Base-by-base conservation (phyloP, 176 grass and related monocot genomes). In the Coix lacrymajobi region DNA sequence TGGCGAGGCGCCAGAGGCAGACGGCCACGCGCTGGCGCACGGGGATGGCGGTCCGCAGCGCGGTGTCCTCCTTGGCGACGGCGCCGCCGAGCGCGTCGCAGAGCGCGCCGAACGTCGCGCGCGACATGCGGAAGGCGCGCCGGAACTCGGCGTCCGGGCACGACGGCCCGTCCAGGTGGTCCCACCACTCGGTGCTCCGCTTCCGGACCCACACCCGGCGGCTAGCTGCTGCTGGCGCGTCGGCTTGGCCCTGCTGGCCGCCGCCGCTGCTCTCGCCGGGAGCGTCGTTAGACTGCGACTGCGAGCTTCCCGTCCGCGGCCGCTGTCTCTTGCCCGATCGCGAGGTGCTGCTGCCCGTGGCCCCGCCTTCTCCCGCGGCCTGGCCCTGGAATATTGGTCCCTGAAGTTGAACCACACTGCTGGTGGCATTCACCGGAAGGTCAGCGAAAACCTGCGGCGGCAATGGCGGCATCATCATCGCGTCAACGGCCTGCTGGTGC, bases 1-100 rank as follows among this genome's bases (percentile, higher is more conserved):
- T 97, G 63, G 94, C 91, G 20, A 97, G 86, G 38, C 94, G 91
- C 87, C 87, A 91, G 31, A 97, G 25, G 89, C 91, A 93, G 28
- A 89, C 89, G 11, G 89, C 94, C 8, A 97, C 86, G 17, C 91
- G 91, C 76, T 85, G 84, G 5, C 79, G 86, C 52, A 91, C 94
- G 0, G 91, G 89, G 71, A 97, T 86, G 52, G 94, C 94, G 0
- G 89, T 70, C 4, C 91, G 87, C 80, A 97, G 94, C 41, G 83
- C 71, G 12, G 94, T 97, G 81, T 97, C 94, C 79, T 89, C 91
- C 68, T 89, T 93, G 15, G 89, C 87, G 30, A 93, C 85, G 43
- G 91, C 84, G 7, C 84, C 44, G 25, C 69, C 58, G 19, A 97
- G 85, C 60, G 87, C 89, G 25, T 91, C 79, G 73, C 91, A 97